Evolutionary conservation across 352 stramenopile genomes (phyloP).

Genomic region (Phytophthora hibernalis): DNA sequence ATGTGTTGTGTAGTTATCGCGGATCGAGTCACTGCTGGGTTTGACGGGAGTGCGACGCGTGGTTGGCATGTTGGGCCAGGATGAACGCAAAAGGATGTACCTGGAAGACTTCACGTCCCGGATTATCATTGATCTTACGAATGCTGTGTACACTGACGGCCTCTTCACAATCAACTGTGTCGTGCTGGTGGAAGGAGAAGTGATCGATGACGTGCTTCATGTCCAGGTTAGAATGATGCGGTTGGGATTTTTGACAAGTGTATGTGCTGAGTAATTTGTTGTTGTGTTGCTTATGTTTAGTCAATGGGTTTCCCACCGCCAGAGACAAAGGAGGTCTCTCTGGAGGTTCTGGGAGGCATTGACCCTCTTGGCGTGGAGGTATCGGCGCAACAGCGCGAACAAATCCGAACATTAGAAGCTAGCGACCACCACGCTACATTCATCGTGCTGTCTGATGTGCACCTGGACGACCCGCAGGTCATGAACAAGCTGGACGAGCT

Average conservation of each 20-base stretch:
- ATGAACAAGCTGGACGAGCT: slow-evolving; percentile 91
- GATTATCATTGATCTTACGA: slow-evolving; percentile 79
- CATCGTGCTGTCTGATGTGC: slow-evolving; percentile 94
- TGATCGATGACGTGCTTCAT: slow-evolving; percentile 93
- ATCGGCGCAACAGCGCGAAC: slow-evolving; percentile 76
- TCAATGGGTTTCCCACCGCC: slow-evolving; percentile 92
- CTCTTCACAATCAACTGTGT: slow-evolving; percentile 94
- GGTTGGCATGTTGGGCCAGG: slow-evolving; percentile 87
- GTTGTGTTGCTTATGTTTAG: slow-evolving; percentile 35
- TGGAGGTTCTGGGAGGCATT: slow-evolving; percentile 73
- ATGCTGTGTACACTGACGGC: slow-evolving; percentile 84
- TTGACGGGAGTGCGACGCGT: slow-evolving; percentile 79
- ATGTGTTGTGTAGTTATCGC: slow-evolving; percentile 59
- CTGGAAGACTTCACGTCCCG: slow-evolving; percentile 85
- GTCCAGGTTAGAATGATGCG: slow-evolving; percentile 67
- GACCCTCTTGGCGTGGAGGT: slow-evolving; percentile 88
- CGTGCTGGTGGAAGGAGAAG: slow-evolving; percentile 93
- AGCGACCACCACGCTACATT: slow-evolving; percentile 90
- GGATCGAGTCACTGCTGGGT: slow-evolving; percentile 88
- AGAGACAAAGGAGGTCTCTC: slow-evolving; percentile 83
- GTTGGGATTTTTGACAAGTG: neutral
- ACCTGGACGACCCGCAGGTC: slow-evolving; percentile 92
- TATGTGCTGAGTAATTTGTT: neutral
- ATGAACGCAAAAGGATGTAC: slow-evolving; percentile 81
- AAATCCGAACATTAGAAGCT: slow-evolving; percentile 83